Conservation (phyloP, 2,329 filamentous ascomycete species). For the Exophiala lecanii-corni region DNA sequence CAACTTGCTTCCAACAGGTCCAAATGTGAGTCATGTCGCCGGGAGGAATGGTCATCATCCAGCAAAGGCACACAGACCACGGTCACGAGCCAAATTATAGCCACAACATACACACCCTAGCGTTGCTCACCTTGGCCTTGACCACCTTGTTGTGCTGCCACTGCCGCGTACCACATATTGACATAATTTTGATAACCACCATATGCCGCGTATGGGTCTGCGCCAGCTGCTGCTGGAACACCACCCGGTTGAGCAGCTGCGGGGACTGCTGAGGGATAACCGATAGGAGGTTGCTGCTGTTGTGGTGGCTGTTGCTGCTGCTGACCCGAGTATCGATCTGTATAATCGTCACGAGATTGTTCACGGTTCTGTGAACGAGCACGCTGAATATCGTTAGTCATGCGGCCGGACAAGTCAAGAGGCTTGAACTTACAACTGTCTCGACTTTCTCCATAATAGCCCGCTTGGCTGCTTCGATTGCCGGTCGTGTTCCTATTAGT, state of each 20-base stretch:
- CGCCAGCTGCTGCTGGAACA: slow-evolving; percentile 49
- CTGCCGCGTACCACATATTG: slow-evolving; percentile 73
- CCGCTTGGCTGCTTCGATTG: slow-evolving; percentile 74
- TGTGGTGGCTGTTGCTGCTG: slow-evolving; percentile 47
- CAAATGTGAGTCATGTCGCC: slow-evolving; percentile 20
- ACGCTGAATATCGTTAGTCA: slow-evolving; percentile 35
- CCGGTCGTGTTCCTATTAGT: slow-evolving; percentile 70
- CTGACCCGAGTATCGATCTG: slow-evolving; percentile 30
- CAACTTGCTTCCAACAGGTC: too few relatives aligned
- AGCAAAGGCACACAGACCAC: slow-evolving; percentile 12
- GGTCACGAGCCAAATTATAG: slow-evolving; percentile 22
- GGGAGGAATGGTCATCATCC: slow-evolving; percentile 13
- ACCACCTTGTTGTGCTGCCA: slow-evolving; percentile 47
- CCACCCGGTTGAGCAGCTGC: slow-evolving; percentile 38
- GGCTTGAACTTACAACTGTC: slow-evolving; percentile 62
- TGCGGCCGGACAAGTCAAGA: not conserved
- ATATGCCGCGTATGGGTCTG: slow-evolving; percentile 73
- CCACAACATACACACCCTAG: slow-evolving; percentile 26
- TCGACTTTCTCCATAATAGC: slow-evolving; percentile 92
- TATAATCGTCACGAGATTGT: slow-evolving; percentile 33
- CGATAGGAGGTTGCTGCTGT: slow-evolving; percentile 28
- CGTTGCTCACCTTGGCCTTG: slow-evolving; percentile 27
- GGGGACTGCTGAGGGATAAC: slow-evolving; percentile 27
- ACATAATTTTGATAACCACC: slow-evolving; percentile 79
- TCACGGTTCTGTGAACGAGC: slow-evolving; percentile 41